Evolutionary conservation across 202 grass and related monocot genomes (phyloP), one percentile per base, ranked within the genome.

Genomic region (Zizania palustris): DNA sequence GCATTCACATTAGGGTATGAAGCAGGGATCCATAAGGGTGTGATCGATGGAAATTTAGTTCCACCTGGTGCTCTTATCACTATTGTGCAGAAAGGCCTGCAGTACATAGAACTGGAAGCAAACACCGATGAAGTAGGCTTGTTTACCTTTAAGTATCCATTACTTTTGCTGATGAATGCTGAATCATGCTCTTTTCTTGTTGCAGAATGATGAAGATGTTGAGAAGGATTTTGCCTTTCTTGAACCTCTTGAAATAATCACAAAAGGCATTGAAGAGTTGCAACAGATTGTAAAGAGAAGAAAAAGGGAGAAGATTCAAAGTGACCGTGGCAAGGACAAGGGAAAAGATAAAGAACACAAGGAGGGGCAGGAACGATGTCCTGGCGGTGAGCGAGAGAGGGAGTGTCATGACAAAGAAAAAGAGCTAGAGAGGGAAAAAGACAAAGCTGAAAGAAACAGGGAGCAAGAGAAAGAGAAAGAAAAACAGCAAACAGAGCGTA

Each of bases 81-180:
- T 60, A 48, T 98, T 71, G 85, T 98, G 56, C 95, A 98, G 72
- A 98, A 98, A 83, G 95, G 95, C 59, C 85, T 98, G 18, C 95
- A 98, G 41, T 98, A 98, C 83, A 98, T 94, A 82, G 95, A 98
- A 73, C 62, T 98, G 71, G 95, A 98, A 84, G 91, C 95, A 81
- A 98, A 98, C 72, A 80, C 89, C 11, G 84, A 89, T 16, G 86
- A 80, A 51, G 93, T 97, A 80, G 70, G 68, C 38, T 61, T 63
- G 37, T 77, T 89, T 69, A 45, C 45, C 55, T 78, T 76, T 59
- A 42, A 41, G 41, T 45, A 28, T 39, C 75, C 48, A 34, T 38
- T 61, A 44, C 61, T 40, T 21, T 18, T 63, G 18, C 59, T 0
- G 34, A 65, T 38, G 39, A 66, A 36, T 84, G 64, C 9, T 58